phyloP scores from a whole-genome alignment of 768 basidiomycete genomes.

The Saitozyma podzolica region DNA sequence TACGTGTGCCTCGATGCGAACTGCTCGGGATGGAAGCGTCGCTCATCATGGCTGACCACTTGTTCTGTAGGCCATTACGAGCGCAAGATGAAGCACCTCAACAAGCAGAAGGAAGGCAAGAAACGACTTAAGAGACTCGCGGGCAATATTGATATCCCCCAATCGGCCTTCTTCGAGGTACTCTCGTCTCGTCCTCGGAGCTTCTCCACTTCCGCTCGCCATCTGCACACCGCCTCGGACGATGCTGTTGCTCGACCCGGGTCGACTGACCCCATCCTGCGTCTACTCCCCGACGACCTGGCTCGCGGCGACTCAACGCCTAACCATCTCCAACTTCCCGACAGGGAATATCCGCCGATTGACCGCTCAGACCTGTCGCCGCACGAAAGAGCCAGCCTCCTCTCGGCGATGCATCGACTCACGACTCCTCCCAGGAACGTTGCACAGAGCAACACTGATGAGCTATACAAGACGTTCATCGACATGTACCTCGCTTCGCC shows the following conservation, averaged over 20 bases:
- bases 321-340: background rate
- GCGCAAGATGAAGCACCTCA: conserved; percentile 66
- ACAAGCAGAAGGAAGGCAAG: conserved; percentile 86
- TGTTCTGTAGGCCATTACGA: conserved; percentile 75
- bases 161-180: conserved; percentile 93
- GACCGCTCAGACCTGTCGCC: background rate
- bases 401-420: background rate
- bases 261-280: background rate
- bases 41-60: conserved; percentile 5
- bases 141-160: conserved; percentile 75
- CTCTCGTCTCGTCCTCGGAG: conserved; percentile 55
- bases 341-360: background rate
- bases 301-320: background rate
- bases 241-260: background rate
- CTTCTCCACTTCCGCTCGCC: conserved; percentile 5
- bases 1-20: conserved; percentile 36
- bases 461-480: conserved; percentile 8
- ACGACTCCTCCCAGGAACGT: background rate
- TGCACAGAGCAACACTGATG: background rate
- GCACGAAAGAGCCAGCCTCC: background rate
- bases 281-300: background rate
- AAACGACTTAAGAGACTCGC: conserved; percentile 80
- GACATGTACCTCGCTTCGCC: conserved; percentile 21
- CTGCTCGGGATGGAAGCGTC: background rate
- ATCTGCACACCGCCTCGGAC: background rate